phyloP scores from a whole-genome alignment of 2,329 filamentous ascomycete genomes.

The Scedosporium minutisporum region DNA sequence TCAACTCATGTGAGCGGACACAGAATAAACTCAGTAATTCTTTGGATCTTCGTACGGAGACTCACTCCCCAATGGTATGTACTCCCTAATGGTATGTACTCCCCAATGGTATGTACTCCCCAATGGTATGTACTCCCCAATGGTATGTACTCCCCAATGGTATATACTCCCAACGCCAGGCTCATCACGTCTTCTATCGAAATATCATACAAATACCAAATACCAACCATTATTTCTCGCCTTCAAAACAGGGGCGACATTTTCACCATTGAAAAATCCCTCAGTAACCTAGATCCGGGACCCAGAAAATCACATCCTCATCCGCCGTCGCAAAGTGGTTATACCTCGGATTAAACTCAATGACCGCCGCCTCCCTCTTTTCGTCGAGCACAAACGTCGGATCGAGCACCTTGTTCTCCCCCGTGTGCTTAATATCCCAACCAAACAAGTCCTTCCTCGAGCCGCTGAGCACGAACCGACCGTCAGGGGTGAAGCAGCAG shows the following conservation, averaged over 20 bases:
- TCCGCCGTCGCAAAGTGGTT: slow-evolving; percentile 90
- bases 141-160: neutral
- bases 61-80: neutral
- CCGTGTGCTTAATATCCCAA: slow-evolving; percentile 66
- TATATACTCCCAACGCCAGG: slow-evolving; percentile 4
- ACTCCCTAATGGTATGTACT: neutral
- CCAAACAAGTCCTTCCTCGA: slow-evolving; percentile 64
- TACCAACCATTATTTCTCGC: no score
- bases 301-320: slow-evolving; percentile 70
- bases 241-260: no score
- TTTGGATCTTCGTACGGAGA: neutral
- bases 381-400: slow-evolving; percentile 57
- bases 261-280: neutral
- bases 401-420: slow-evolving; percentile 48
- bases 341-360: slow-evolving; percentile 83
- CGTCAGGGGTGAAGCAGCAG: slow-evolving; percentile 82
- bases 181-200: neutral
- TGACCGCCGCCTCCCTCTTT: slow-evolving; percentile 59
- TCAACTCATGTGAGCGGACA: no score
- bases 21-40: no score
- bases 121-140: neutral
- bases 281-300: slow-evolving; percentile 55
- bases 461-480: slow-evolving; percentile 80
- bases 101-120: neutral
- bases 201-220: neutral